phyloP scores from a whole-genome alignment of 140 eudicot species.

The Ambrosia hybrid region DNA sequence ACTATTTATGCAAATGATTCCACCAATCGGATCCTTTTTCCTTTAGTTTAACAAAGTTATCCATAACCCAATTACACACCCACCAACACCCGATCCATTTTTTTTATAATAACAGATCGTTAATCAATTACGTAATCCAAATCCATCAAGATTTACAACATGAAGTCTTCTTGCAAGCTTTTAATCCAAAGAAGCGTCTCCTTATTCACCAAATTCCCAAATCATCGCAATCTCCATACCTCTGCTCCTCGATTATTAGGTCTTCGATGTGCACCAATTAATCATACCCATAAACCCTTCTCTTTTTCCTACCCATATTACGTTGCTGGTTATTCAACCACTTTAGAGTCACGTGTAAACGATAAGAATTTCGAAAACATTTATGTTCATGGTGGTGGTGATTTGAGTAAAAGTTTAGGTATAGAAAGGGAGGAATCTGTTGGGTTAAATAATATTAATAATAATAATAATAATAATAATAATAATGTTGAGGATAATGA shows the following conservation, averaged over 20 bases:
- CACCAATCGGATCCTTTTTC: too few relatives aligned
- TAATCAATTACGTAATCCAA: neutral
- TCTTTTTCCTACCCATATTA: slow-evolving; percentile 6
- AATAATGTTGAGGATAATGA: neutral
- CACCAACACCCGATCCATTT: too few relatives aligned
- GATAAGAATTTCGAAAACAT: slow-evolving; percentile 59
- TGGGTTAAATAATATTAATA: neutral
- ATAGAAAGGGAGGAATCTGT: neutral
- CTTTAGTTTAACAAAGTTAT: too few relatives aligned
- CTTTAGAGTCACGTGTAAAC: slow-evolving; percentile 47
- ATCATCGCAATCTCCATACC: slow-evolving; percentile 23
- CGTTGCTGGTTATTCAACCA: slow-evolving; percentile 43
- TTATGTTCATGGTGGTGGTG: slow-evolving; percentile 74
- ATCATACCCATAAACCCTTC: slow-evolving; percentile 39
- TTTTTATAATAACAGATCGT: too few relatives aligned
- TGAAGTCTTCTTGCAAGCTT: slow-evolving; percentile 31
- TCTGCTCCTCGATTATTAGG: slow-evolving; percentile 32
- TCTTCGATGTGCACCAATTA: slow-evolving; percentile 19
- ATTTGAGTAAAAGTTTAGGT: slow-evolving; percentile 44
- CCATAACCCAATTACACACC: too few relatives aligned
- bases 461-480: too few relatives aligned
- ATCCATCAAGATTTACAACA: slow-evolving; percentile 24
- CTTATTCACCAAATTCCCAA: slow-evolving; percentile 26
- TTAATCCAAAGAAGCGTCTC: slow-evolving; percentile 29
- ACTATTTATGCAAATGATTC: too few relatives aligned